Percentiles rank a stretch among this genome's conserved stretches.
phyloP scores from a whole-genome alignment of 73 alveolate genomes.

The Breviolum minutum region DNA sequence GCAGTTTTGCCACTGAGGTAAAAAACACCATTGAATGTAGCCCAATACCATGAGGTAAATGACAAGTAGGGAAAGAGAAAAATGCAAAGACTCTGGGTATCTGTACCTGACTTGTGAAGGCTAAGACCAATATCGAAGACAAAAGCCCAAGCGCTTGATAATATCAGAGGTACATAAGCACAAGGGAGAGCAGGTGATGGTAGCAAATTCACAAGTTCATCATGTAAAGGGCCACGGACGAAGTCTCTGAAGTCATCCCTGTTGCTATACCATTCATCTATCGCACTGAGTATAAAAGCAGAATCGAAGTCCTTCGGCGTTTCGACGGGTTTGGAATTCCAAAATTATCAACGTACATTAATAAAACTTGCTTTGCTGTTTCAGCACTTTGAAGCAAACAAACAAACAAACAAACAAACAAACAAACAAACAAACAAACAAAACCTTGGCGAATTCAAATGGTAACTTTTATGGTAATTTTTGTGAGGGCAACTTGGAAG shows the following conservation, averaged over 20 bases:
- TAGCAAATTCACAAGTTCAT: not conserved
- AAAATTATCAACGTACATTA: no score
- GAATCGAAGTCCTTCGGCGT: not conserved
- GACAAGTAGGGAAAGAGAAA: not conserved
- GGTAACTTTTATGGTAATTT: no score
- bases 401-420: no score
- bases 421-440: no score
- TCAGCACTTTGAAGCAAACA: no score
- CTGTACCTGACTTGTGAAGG: constrained; percentile 3
- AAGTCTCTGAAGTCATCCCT: constrained; percentile 2
- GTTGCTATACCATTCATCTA: constrained; percentile 6
- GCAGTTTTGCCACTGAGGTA: constrained; percentile 24
- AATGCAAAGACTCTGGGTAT: not conserved
- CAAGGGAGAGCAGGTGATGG: constrained; percentile 25
- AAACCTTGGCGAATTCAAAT: no score
- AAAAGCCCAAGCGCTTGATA: not conserved
- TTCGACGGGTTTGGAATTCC: no score
- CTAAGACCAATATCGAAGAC: not conserved
- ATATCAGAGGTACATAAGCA: constrained; percentile 3
- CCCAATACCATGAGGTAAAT: constrained; percentile 4
- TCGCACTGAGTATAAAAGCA: constrained; percentile 45
- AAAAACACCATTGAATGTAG: constrained; percentile 28
- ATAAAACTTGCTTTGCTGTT: no score
- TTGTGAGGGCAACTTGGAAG: no score
- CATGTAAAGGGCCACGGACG: constrained; percentile 6